phyloP scores from a whole-genome alignment of 129 eudicot genomes.

The Artemisia tridentata region DNA sequence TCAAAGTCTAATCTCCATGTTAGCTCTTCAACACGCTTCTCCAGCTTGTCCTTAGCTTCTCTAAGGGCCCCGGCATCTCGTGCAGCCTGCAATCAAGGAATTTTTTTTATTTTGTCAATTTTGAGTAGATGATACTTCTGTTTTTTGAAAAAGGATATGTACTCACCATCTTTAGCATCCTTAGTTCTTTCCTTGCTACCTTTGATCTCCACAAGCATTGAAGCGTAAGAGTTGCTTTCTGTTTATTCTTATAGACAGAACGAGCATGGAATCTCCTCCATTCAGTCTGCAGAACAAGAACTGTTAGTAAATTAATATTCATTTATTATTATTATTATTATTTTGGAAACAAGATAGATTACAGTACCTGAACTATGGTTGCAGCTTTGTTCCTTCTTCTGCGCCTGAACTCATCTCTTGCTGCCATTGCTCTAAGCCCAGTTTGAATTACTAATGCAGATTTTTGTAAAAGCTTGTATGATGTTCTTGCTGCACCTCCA shows the following conservation, averaged over 20 bases:
- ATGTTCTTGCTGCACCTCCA: slow-evolving; percentile 64
- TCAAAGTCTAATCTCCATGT: slow-evolving; percentile 95
- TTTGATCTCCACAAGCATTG: slow-evolving; percentile 96
- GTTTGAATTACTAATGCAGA: slow-evolving; percentile 77
- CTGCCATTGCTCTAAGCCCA: slow-evolving; percentile 87
- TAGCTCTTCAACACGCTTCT: slow-evolving; percentile 96
- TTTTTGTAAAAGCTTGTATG: slow-evolving; percentile 54
- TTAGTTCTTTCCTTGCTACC: slow-evolving; percentile 88
- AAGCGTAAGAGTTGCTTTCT: slow-evolving; percentile 70
- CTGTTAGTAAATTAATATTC: background rate
- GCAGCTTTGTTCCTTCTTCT: slow-evolving; percentile 90
- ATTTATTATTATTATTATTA: no score
- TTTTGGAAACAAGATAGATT: background rate
- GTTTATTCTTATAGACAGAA: slow-evolving; percentile 53
- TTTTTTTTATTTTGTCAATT: background rate
- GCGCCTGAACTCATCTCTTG: slow-evolving; percentile 71
- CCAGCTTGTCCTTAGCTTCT: slow-evolving; percentile 99
- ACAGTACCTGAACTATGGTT: slow-evolving; percentile 71
- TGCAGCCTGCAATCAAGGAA: slow-evolving; percentile 61
- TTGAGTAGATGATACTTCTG: background rate
- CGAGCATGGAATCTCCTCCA: slow-evolving; percentile 79
- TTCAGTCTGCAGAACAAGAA: slow-evolving; percentile 55
- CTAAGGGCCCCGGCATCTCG: slow-evolving; percentile 95
- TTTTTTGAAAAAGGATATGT: background rate
- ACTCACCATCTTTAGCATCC: slow-evolving; percentile 78